These are phyloP conservation scores for Fusarium anguioides DNA, from an alignment of 2,329 filamentous ascomycete species.

Conservation along the genomic window DNA sequence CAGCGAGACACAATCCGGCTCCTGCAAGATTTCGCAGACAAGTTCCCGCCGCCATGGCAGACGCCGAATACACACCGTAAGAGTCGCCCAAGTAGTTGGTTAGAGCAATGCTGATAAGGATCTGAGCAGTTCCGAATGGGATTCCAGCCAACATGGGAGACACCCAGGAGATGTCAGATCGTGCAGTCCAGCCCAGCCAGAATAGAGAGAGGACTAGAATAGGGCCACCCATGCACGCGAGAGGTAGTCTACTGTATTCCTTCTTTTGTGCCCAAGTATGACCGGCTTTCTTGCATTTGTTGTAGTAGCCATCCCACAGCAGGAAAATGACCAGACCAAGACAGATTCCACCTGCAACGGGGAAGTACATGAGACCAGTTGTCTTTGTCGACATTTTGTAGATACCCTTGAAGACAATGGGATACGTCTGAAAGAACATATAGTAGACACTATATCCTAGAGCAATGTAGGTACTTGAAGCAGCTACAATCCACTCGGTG, in stretches of 20 bases:
- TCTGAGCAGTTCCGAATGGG: slow-evolving; percentile 7
- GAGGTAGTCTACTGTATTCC: slow-evolving; percentile 33
- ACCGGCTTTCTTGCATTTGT: slow-evolving; percentile 3
- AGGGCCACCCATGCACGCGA: slow-evolving; percentile 27
- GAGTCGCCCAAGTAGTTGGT: slow-evolving; percentile 13
- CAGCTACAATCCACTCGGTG: slow-evolving; percentile 26
- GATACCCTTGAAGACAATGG: slow-evolving; percentile 33
- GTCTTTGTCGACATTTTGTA: slow-evolving; percentile 10
- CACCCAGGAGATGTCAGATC: slow-evolving; percentile 6
- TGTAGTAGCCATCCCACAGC: slow-evolving; percentile 28
- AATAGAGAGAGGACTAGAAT: slow-evolving; percentile 28
- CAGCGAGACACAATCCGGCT: slow-evolving; percentile 9
- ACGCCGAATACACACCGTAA: slow-evolving; percentile 11
- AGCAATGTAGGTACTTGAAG: slow-evolving; percentile 22
- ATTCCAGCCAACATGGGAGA: slow-evolving; percentile 10
- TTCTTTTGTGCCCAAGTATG: slow-evolving; percentile 14
- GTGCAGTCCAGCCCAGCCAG: slow-evolving; percentile 35
- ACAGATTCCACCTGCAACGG: background rate
- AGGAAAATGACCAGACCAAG: slow-evolving; percentile 19
- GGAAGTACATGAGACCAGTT: slow-evolving; percentile 15
- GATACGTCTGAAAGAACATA: slow-evolving; percentile 38
- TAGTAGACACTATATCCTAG: slow-evolving; percentile 33
- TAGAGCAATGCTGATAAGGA: slow-evolving; percentile 10
- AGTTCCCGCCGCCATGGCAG: slow-evolving; percentile 1
- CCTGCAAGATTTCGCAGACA: slow-evolving; percentile 12